Evolutionary conservation across 441 rosid species (phyloP).

Genomic region (Erodium texanum): DNA sequence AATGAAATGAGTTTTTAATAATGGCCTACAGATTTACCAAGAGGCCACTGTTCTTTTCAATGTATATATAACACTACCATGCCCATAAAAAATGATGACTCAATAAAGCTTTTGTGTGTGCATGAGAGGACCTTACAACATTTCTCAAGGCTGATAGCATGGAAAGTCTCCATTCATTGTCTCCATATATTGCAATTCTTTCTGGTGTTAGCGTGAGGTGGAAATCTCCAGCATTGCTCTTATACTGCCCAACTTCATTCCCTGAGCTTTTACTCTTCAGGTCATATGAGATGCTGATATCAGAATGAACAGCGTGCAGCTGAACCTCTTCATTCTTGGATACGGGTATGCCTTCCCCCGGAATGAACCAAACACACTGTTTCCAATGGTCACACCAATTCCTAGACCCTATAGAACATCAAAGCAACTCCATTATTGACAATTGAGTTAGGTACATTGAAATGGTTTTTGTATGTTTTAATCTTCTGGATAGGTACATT

Average conservation of each 20-base stretch:
- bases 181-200: conserved; percentile 73
- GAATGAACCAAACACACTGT: conserved; percentile 86
- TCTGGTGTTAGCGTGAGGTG: conserved; percentile 62
- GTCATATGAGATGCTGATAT: conserved; percentile 52
- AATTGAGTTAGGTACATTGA: too few relatives aligned
- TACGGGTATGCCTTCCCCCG: conserved; percentile 42
- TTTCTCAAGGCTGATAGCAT: conserved; percentile 45
- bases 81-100: background rate
- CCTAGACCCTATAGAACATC: conserved; percentile 39
- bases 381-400: conserved; percentile 99
- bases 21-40: background rate
- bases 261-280: conserved; percentile 31
- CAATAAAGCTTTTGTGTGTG: background rate
- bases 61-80: background rate
- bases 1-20: background rate
- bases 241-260: conserved; percentile 24
- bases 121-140: conserved; percentile 44
- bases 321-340: conserved; percentile 49
- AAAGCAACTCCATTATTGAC: conserved; percentile 17
- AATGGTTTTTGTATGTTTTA: background rate
- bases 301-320: conserved; percentile 56
- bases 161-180: conserved; percentile 54
- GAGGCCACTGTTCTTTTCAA: background rate
- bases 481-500: background rate
- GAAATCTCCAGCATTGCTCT: conserved; percentile 31